Conservation (phyloP, 2,329 filamentous ascomycete genomes). For the Rhynchosporium secalis region DNA sequence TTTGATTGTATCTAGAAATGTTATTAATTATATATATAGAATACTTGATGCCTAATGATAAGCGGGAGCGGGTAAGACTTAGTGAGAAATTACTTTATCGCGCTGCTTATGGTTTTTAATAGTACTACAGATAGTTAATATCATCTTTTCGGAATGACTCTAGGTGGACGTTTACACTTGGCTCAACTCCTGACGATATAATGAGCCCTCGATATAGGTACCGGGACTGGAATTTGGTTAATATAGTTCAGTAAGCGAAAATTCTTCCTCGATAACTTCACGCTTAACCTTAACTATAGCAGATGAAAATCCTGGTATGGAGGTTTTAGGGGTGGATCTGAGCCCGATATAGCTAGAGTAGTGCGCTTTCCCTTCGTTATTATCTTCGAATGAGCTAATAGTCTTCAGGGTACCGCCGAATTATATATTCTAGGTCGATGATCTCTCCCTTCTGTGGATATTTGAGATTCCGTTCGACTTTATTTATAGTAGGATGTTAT, state of each 20-base stretch:
- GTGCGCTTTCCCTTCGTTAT: not conserved
- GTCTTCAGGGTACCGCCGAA: slow-evolving; percentile 8
- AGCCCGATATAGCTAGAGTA: not conserved
- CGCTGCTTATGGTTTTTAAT: not conserved
- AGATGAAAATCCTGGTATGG: not conserved
- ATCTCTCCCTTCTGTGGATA: slow-evolving; percentile 12
- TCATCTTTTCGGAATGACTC: not conserved
- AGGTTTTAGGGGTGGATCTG: slow-evolving; percentile 9
- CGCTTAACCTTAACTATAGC: slow-evolving; percentile 3
- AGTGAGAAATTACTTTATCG: slow-evolving; percentile 3
- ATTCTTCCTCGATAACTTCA: not conserved
- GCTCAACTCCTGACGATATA: not conserved
- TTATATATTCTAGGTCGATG: slow-evolving; percentile 8
- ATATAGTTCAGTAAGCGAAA: slow-evolving; percentile 2
- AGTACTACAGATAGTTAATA: slow-evolving; percentile 3
- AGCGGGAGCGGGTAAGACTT: slow-evolving; percentile 7
- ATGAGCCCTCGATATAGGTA: slow-evolving; percentile 13
- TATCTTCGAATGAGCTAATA: slow-evolving; percentile 9
- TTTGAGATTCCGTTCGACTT: slow-evolving; percentile 11
- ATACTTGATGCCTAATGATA: slow-evolving; percentile 9
- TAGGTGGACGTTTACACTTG: slow-evolving; percentile 5
- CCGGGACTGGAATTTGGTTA: slow-evolving; percentile 14
- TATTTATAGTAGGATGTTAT: slow-evolving; percentile 14
- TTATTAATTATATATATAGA: not conserved
- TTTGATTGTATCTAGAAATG: not conserved